phyloP scores from a whole-genome alignment of 768 basidiomycete genomes.

The Suillus bovinus region DNA sequence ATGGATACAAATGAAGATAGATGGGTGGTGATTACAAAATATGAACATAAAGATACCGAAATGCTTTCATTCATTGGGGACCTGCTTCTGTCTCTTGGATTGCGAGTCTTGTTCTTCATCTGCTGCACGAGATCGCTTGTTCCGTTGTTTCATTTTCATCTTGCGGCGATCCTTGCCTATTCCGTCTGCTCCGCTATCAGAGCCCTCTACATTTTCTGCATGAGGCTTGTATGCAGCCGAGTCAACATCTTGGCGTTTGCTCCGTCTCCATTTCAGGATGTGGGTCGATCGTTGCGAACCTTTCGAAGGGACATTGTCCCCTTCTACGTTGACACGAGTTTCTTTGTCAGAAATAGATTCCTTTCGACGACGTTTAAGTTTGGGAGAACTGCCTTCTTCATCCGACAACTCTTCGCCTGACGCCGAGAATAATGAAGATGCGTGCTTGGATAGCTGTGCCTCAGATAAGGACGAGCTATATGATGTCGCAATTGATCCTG shows the following conservation, averaged over 20 bases:
- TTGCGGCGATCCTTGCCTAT: conserved; percentile 14
- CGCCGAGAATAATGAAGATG: conserved; percentile 26
- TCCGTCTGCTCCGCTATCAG: conserved; percentile 24
- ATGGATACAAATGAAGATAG: conserved; percentile 6
- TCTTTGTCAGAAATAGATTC: conserved; percentile 17
- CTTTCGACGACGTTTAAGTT: conserved; percentile 16
- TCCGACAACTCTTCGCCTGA: conserved; percentile 27
- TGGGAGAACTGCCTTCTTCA: conserved; percentile 7
- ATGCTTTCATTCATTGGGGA: conserved; percentile 1
- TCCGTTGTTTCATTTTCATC: conserved; percentile 8
- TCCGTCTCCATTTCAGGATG: conserved; percentile 15
- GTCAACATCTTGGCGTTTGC: conserved; percentile 36
- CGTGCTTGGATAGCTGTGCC: conserved; percentile 19
- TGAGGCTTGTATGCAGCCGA: conserved; percentile 40
- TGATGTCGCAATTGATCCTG: conserved; percentile 24
- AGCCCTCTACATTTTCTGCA: conserved; percentile 26
- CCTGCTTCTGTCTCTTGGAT: conserved; percentile 10
- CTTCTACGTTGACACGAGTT: not conserved
- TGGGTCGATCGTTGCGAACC: conserved; percentile 3
- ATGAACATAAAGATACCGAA: conserved; percentile 10
- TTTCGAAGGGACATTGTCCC: not conserved
- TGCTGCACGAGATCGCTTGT: conserved; percentile 9
- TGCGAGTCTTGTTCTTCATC: conserved; percentile 5
- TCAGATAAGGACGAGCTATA: conserved; percentile 17
- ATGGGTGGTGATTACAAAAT: conserved; percentile 1